Evolutionary conservation across 495 filamentous ascomycete genomes (phyloP).

Genomic region (Podospora appendiculata): DNA sequence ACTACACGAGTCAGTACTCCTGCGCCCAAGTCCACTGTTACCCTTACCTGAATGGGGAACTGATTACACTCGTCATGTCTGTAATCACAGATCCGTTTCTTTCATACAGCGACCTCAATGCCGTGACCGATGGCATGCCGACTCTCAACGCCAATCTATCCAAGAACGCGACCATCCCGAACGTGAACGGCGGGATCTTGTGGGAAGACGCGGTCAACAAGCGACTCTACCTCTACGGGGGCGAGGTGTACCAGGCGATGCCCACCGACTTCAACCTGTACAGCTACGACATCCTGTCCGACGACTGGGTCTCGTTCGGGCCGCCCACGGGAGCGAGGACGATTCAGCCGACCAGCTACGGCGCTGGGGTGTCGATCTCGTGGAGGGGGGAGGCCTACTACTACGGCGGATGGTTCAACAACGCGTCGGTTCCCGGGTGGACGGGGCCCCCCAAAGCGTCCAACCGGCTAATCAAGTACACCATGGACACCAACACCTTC

Average conservation of each 20-base stretch:
- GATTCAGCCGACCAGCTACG: conserved; percentile 9
- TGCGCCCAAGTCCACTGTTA: background rate
- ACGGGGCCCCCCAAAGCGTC: conserved; percentile 7
- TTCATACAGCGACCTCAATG: conserved; percentile 39
- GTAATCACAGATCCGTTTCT: conserved; percentile 30
- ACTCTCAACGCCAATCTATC: conserved; percentile 35
- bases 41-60: background rate
- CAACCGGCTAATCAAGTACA: conserved; percentile 12
- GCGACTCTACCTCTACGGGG: conserved; percentile 43
- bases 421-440: conserved; percentile 38
- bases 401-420: conserved; percentile 42
- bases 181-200: conserved; percentile 34
- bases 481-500: conserved; percentile 13
- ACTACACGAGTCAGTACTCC: conserved; percentile 35
- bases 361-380: conserved; percentile 15
- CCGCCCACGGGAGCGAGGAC: conserved; percentile 10
- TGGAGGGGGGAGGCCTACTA: conserved; percentile 20
- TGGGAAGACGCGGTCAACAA: conserved; percentile 48
- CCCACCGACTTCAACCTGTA: conserved; percentile 25
- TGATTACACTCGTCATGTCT: background rate
- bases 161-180: conserved; percentile 39
- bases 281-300: conserved; percentile 35
- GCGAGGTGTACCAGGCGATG: conserved; percentile 29
- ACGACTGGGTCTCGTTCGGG: conserved; percentile 34
- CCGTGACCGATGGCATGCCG: conserved; percentile 33